phyloP scores from a whole-genome alignment of 2,329 filamentous ascomycete species.

The Chaetomiaceae sp. region DNA sequence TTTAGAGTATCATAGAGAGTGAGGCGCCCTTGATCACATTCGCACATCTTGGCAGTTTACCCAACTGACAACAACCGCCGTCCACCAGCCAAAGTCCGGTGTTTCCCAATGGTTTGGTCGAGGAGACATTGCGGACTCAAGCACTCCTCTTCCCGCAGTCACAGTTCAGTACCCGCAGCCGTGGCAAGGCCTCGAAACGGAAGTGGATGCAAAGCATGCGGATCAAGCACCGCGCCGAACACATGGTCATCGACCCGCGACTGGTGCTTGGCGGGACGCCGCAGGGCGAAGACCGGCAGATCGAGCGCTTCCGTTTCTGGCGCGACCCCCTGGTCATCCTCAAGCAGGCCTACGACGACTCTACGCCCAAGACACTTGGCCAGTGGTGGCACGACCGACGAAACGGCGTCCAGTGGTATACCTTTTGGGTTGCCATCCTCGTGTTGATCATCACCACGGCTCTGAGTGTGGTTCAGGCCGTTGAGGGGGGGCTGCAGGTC shows the following conservation, averaged over 20 bases:
- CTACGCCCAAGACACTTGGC: slow-evolving; percentile 29
- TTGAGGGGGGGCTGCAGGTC: slow-evolving; percentile 19
- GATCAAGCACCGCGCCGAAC: neutral
- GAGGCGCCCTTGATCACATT: neutral
- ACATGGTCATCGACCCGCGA: neutral
- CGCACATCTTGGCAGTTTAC: neutral
- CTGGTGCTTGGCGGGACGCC: neutral
- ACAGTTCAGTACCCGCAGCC: neutral
- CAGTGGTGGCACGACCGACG: slow-evolving; percentile 40
- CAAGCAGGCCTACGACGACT: slow-evolving; percentile 37
- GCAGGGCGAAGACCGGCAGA: neutral
- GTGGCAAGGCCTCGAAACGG: no score
- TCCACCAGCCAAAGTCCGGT: neutral
- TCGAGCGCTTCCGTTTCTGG: slow-evolving; percentile 33
- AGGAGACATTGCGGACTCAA: slow-evolving; percentile 1
- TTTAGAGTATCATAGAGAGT: neutral
- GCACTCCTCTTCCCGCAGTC: slow-evolving; percentile 1
- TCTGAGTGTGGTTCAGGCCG: slow-evolving; percentile 36
- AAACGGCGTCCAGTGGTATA: slow-evolving; percentile 40
- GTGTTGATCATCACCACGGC: slow-evolving; percentile 32
- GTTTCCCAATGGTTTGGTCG: neutral
- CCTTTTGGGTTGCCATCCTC: slow-evolving; percentile 36
- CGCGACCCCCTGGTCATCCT: slow-evolving; percentile 37
- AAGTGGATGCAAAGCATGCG: neutral
- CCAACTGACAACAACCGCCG: neutral